Percentiles rank a stretch among this genome's conserved stretches.
Evolutionary conservation across 2,329 filamentous ascomycete genomes (phyloP).

Genomic region (Incumbomyces lentus): DNA sequence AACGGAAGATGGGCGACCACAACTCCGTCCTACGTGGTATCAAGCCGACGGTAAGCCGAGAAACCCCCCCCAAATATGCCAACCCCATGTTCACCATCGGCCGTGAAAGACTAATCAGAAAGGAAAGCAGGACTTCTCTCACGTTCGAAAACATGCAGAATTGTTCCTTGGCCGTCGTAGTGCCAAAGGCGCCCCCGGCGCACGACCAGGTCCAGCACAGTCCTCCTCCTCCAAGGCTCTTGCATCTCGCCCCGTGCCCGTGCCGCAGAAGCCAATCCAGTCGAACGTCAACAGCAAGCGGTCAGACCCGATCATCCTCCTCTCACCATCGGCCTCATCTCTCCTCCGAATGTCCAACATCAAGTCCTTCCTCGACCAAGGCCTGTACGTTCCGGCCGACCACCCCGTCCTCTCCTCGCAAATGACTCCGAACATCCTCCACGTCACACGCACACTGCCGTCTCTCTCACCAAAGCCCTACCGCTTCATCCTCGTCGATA

Average conservation of each 20-base stretch:
- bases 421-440: slow-evolving; percentile 66
- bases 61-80: too few species aligned
- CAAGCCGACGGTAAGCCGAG: slow-evolving; percentile 65
- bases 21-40: slow-evolving; percentile 79
- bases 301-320: slow-evolving; percentile 81
- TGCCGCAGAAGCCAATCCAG: slow-evolving; percentile 13
- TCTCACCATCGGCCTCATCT: slow-evolving; percentile 90
- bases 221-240: slow-evolving; percentile 10
- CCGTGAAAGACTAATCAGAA: neutral
- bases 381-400: slow-evolving; percentile 69
- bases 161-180: slow-evolving; percentile 56
- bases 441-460: slow-evolving; percentile 69
- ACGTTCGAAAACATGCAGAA: slow-evolving; percentile 75
- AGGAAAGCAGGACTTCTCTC: slow-evolving; percentile 69
- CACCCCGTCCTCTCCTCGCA: slow-evolving; percentile 49
- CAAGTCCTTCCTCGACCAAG: slow-evolving; percentile 82
- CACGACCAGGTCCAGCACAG: slow-evolving; percentile 21
- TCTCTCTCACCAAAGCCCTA: slow-evolving; percentile 52
- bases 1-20: slow-evolving; percentile 83
- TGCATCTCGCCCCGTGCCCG: slow-evolving; percentile 15
- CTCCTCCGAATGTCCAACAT: slow-evolving; percentile 92
- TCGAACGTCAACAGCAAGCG: slow-evolving; percentile 33
- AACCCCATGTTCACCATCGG: too few species aligned
- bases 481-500: slow-evolving; percentile 92
- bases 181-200: slow-evolving; percentile 36